Percentiles rank a stretch among this genome's conserved stretches.
Evolutionary conservation across 192 early-diverging fungal genomes (phyloP).

Genomic region (Geranomyces michiganensis): DNA sequence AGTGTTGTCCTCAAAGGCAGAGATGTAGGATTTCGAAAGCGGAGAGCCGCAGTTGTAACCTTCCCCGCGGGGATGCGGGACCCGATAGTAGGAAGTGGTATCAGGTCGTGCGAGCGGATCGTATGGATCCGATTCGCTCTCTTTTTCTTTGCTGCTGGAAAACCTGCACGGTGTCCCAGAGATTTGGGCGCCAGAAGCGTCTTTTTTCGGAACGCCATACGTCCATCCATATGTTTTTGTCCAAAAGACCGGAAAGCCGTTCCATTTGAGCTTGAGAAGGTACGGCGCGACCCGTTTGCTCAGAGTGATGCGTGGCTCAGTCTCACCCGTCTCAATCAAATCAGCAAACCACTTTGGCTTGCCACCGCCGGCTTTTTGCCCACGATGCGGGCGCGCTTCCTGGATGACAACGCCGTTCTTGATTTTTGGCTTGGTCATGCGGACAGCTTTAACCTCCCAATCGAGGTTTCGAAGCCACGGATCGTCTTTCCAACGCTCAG

Average conservation of each 20-base stretch:
- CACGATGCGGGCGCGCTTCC: constrained; percentile 50
- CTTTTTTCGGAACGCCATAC: constrained; percentile 64
- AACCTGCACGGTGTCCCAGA: constrained; percentile 32
- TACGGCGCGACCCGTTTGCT: constrained; percentile 79
- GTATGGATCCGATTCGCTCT: constrained; percentile 31
- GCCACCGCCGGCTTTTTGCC: constrained; percentile 46
- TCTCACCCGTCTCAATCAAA: constrained; percentile 64
- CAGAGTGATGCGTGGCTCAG: constrained; percentile 66
- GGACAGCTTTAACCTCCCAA: constrained; percentile 48
- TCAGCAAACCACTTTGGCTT: constrained; percentile 74
- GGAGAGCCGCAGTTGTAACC: constrained; percentile 79
- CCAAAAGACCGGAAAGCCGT: constrained; percentile 76
- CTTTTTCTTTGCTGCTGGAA: constrained; percentile 1
- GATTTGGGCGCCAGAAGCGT: constrained; percentile 20
- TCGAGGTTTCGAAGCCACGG: constrained; percentile 84
- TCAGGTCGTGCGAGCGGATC: constrained; percentile 42
- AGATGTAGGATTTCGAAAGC: constrained; percentile 79
- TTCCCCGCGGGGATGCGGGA: constrained; percentile 90
- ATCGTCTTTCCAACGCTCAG: constrained; percentile 49
- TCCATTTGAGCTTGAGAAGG: constrained; percentile 82
- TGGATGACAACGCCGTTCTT: constrained; percentile 34
- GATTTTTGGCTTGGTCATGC: constrained; percentile 40
- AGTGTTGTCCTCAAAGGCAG: constrained; percentile 76
- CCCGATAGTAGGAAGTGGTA: constrained; percentile 58
- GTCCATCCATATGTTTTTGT: constrained; percentile 76